phyloP scores from a whole-genome alignment of 257 asterid species.

The Solanum neorickii region DNA sequence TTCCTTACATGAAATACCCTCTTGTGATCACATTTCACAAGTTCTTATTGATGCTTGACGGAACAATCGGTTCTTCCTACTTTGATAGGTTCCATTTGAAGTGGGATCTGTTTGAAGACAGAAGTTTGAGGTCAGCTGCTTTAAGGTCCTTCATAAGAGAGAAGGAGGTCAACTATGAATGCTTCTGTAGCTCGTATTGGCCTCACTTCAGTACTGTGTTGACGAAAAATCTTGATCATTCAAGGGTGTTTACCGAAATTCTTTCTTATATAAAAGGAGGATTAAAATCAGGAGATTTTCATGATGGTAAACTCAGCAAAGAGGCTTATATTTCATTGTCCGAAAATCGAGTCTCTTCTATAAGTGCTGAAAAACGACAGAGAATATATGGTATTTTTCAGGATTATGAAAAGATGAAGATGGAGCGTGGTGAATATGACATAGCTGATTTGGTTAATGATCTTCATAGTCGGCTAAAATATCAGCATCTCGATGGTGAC shows the following conservation, averaged over 20 bases:
- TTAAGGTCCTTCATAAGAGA: conserved; percentile 33
- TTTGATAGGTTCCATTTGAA: conserved; percentile 35
- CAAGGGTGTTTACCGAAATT: conserved; percentile 48
- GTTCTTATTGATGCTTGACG: conserved; percentile 68
- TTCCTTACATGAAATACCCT: conserved; percentile 35
- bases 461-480: conserved; percentile 36
- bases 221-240: conserved; percentile 37
- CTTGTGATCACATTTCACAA: conserved; percentile 61
- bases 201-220: conserved; percentile 35
- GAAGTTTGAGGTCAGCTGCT: conserved; percentile 24
- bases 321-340: conserved; percentile 29
- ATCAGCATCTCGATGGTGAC: conserved; percentile 24
- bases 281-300: conserved; percentile 15
- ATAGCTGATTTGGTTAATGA: conserved; percentile 53
- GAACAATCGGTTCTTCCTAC: conserved; percentile 39
- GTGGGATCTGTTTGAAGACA: conserved; percentile 7
- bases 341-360: conserved; percentile 26
- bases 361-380: conserved; percentile 21
- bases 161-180: conserved; percentile 48
- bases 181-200: conserved; percentile 42
- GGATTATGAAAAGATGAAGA: conserved; percentile 54
- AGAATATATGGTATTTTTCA: conserved; percentile 36
- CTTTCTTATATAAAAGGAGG: conserved; percentile 65
- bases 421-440: conserved; percentile 43
- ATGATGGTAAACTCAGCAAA: conserved; percentile 24